Evolutionary conservation across 139 green algal genomes (phyloP), one percentile per base, ranked within the genome.

Genomic region (Micractinium conductrix): DNA sequence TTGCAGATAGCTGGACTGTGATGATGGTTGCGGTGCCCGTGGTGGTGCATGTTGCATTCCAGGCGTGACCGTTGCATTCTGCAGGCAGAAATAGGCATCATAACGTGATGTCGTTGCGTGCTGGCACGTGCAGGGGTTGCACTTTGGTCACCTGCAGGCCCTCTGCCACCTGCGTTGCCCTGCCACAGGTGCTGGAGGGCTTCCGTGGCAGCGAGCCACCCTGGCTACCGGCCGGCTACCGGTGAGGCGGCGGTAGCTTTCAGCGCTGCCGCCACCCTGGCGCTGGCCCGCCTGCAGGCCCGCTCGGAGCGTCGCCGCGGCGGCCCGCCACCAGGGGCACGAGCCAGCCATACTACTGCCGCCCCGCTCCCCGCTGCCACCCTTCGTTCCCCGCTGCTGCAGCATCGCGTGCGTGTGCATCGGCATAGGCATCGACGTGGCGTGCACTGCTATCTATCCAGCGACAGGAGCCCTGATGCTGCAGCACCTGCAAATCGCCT

Each of bases 21-120:
- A n/a, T 37, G n/a, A 78, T 74, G 70, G 9, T 78, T n/a, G 26
- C 70, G 24, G 70, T 78, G 40, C 70, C 70, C 14, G 28, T 78
- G 5, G 42, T 78, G 24, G 42, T 78, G 48, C 48, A 14, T 58
- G 48, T 10, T 58, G 48, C 48, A 58, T 22, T 58, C 48, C 14
- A 14, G 48, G 48, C 48, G 48, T 58, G 48, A 58, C 14, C 14
- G 48, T 58, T 58, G 10, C 48, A 14, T 58, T 58, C 48, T 58
- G 48, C 48, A 58, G 48, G n/a, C n/a, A 58, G 14, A 14, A 10
- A 58, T 58, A 58, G 48, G 48, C 48, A n/a, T n/a, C n/a, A n/a
- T n/a, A n/a, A n/a, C n/a, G n/a, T n/a, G n/a, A n/a, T 58, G 48
- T 58, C 14, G 48, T 58, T 58, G 48, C 48, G 14, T 58, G 48